Conservation (phyloP, 108 stramenopile species). For the Aurantiochytrium sp. region DNA sequence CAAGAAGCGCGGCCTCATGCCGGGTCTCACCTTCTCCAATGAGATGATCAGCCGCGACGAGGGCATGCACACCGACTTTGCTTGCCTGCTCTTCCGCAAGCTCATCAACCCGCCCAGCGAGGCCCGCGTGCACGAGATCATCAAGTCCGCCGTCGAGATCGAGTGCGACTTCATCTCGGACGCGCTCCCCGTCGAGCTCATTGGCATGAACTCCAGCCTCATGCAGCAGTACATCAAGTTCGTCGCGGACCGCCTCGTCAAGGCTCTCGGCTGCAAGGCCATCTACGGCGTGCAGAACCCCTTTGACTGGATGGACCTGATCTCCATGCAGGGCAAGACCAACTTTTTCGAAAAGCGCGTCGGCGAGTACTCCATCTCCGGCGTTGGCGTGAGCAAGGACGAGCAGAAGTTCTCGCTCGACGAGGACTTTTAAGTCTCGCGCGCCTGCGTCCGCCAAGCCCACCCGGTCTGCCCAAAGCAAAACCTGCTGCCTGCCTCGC, state of each 20-base stretch:
- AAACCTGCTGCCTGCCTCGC: no score
- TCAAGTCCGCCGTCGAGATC: constrained; percentile 84
- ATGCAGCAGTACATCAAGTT: constrained; percentile 99
- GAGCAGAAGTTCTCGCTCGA: constrained; percentile 80
- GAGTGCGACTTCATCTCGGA: constrained; percentile 97
- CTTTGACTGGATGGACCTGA: constrained; percentile 99
- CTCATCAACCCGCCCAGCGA: constrained; percentile 71
- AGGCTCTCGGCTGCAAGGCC: constrained; percentile 75
- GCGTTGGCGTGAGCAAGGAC: constrained; percentile 76
- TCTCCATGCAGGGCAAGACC: constrained; percentile 94
- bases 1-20: constrained; percentile 99
- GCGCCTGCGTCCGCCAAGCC: background rate
- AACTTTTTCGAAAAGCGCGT: constrained; percentile 92
- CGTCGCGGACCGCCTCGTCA: constrained; percentile 92
- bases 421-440: constrained; percentile 78
- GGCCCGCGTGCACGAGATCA: constrained; percentile 70
- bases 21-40: constrained; percentile 95
- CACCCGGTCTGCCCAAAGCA: no score
- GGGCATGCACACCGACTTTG: constrained; percentile 91
- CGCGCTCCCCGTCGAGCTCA: constrained; percentile 95
- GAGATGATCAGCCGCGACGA: constrained; percentile 98
- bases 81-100: constrained; percentile 90
- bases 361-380: constrained; percentile 88
- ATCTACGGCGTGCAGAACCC: constrained; percentile 83
- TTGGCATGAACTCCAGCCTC: constrained; percentile 95